These are phyloP conservation scores for Hemileia vastatrix DNA, from an alignment of 1,284 basidiomycete species.

Conservation along the genomic window DNA sequence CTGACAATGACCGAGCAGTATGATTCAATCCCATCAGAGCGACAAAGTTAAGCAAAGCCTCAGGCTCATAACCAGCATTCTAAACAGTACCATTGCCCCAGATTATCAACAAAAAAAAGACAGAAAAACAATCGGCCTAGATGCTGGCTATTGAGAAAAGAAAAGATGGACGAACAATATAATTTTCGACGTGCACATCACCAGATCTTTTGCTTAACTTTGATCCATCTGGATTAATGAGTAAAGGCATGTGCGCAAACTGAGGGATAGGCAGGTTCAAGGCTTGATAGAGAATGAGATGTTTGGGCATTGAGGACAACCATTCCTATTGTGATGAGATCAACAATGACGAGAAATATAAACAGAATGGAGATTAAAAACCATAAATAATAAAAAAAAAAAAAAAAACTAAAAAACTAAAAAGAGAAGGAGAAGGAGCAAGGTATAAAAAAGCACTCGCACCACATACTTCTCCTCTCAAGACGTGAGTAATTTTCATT, in stretches of 20 bases:
- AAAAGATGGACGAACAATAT: slow-evolving; percentile 55
- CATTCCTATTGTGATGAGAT: slow-evolving; percentile 61
- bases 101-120: neutral
- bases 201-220: slow-evolving; percentile 93
- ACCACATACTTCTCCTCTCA: slow-evolving; percentile 80
- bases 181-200: slow-evolving; percentile 75
- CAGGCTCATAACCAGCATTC: slow-evolving; percentile 73
- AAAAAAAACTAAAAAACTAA: neutral
- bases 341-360: neutral
- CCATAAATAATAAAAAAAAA: neutral
- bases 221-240: slow-evolving; percentile 78
- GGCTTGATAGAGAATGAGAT: slow-evolving; percentile 76
- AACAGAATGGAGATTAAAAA: neutral
- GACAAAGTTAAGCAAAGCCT: slow-evolving; percentile 83
- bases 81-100: slow-evolving; percentile 23
- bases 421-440: neutral
- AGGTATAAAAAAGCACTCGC: too few species aligned
- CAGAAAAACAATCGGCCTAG: neutral
- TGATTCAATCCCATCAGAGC: slow-evolving; percentile 82
- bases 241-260: slow-evolving; percentile 83
- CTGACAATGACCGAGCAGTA: slow-evolving; percentile 4
- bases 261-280: slow-evolving; percentile 63
- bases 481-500: slow-evolving; percentile 91
- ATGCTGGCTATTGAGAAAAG: neutral
- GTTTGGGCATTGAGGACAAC: slow-evolving; percentile 86